phyloP scores from a whole-genome alignment of 176 grass and related monocot genomes.

The Dactylis glomerata region DNA sequence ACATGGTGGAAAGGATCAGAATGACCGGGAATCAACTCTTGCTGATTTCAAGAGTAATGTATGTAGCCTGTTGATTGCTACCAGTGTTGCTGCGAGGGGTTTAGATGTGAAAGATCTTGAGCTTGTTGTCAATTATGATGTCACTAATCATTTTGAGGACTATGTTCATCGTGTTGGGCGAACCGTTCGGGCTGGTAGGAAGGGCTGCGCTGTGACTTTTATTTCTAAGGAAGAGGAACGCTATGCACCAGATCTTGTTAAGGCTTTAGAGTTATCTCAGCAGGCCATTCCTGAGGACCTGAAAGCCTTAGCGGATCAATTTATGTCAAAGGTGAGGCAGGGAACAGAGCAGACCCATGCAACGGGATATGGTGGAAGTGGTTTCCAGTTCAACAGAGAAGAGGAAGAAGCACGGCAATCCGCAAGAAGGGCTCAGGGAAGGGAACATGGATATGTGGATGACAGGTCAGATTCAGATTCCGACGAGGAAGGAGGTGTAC shows the following conservation, averaged over 20 bases:
- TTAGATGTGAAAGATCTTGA: constrained; percentile 98
- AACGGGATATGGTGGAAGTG: constrained; percentile 95
- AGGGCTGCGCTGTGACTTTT: constrained; percentile 87
- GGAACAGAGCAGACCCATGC: constrained; percentile 88
- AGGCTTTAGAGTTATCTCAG: constrained; percentile 86
- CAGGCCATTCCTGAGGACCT: constrained; percentile 85
- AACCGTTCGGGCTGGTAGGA: constrained; percentile 88
- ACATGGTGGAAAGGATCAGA: constrained; percentile 95
- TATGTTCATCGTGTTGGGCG: constrained; percentile 97
- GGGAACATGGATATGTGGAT: constrained; percentile 92
- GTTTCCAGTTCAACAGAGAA: constrained; percentile 96
- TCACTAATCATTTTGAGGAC: constrained; percentile 96
- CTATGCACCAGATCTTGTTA: constrained; percentile 93
- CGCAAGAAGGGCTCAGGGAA: constrained; percentile 83
- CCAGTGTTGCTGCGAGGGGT: constrained; percentile 87
- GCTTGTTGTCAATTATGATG: constrained; percentile 93
- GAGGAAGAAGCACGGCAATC: constrained; percentile 90
- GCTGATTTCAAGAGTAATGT: constrained; percentile 91
- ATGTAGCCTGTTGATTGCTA: constrained; percentile 84
- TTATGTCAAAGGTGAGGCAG: constrained; percentile 93
- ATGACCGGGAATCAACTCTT: constrained; percentile 91
- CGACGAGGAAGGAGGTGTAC: constrained; percentile 74
- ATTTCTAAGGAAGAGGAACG: constrained; percentile 89
- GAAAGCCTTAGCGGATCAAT: constrained; percentile 69
- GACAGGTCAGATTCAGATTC: constrained; percentile 96